Conservation (phyloP, 306 rosid genomes). For the Fragaria vesca region DNA sequence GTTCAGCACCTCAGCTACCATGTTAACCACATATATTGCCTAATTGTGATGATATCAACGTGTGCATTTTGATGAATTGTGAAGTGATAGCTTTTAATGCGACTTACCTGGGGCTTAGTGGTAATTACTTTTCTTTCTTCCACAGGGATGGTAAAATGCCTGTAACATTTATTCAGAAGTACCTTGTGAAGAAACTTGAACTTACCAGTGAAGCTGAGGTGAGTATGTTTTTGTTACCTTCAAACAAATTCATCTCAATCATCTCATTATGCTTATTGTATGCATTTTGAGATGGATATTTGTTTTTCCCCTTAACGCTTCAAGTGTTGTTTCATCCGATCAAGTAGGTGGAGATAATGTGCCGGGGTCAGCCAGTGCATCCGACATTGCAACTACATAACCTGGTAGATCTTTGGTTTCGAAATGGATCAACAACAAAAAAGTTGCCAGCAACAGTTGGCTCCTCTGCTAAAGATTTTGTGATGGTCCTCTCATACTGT, state of each 20-base stretch:
- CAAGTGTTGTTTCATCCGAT: slow-evolving; percentile 2
- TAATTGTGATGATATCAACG: neutral
- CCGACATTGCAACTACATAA: slow-evolving; percentile 67
- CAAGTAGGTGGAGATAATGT: slow-evolving; percentile 77
- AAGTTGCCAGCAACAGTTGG: slow-evolving; percentile 75
- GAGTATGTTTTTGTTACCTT: slow-evolving; percentile 34
- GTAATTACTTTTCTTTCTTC: slow-evolving; percentile 20
- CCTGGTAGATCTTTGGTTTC: slow-evolving; percentile 85
- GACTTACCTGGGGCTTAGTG: neutral
- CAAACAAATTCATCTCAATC: slow-evolving; percentile 1
- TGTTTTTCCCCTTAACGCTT: slow-evolving; percentile 8
- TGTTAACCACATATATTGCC: neutral
- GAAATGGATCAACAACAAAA: slow-evolving; percentile 65
- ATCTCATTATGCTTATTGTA: neutral
- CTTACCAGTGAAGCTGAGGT: slow-evolving; percentile 83
- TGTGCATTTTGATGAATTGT: neutral
- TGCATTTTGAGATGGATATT: slow-evolving; percentile 2
- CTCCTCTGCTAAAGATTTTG: slow-evolving; percentile 94
- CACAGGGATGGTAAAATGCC: slow-evolving; percentile 88
- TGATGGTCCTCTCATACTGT: slow-evolving; percentile 86
- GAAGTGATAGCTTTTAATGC: neutral
- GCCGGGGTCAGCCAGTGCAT: slow-evolving; percentile 75
- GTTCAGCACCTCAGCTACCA: neutral
- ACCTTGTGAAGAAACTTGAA: slow-evolving; percentile 82
- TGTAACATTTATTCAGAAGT: slow-evolving; percentile 82